Percentiles rank a stretch among this genome's conserved stretches.
Evolutionary conservation across 331 rosid genomes (phyloP).

Genomic region (Malus hybrid): DNA sequence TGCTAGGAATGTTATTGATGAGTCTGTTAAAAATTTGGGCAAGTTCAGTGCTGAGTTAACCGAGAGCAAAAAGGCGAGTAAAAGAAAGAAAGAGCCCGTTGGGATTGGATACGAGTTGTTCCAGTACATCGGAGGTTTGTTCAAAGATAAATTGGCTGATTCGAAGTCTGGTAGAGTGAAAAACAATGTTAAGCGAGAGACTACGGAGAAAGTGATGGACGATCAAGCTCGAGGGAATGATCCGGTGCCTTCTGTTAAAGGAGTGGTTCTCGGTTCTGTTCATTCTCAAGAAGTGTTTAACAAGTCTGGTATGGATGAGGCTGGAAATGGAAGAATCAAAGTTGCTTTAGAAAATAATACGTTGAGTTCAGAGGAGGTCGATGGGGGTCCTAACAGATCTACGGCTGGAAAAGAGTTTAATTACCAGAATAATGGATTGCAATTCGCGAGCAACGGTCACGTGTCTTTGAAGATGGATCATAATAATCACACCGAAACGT

Average conservation of each 20-base stretch:
- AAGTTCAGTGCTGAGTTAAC: constrained; percentile 24
- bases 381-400: constrained; percentile 14
- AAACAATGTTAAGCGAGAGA: constrained; percentile 38
- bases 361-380: constrained; percentile 22
- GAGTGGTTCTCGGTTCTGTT: constrained; percentile 21
- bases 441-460: constrained; percentile 21
- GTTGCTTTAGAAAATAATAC: constrained; percentile 21
- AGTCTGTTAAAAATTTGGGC: constrained; percentile 41
- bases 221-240: constrained; percentile 28
- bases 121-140: constrained; percentile 46
- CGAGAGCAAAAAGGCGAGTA: constrained; percentile 47
- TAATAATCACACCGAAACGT: constrained; percentile 30
- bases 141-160: constrained; percentile 44
- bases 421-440: constrained; percentile 37
- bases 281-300: constrained; percentile 25
- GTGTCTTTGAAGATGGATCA: constrained; percentile 43
- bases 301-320: constrained; percentile 20
- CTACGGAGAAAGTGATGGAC: constrained; percentile 11
- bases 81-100: constrained; percentile 53
- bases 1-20: constrained; percentile 38
- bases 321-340: constrained; percentile 21
- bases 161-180: constrained; percentile 40
- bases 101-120: constrained; percentile 50
- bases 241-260: constrained; percentile 23
- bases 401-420: constrained; percentile 26